Conservation (phyloP, 805 yeast species). For the Yamadazyma sp. region DNA sequence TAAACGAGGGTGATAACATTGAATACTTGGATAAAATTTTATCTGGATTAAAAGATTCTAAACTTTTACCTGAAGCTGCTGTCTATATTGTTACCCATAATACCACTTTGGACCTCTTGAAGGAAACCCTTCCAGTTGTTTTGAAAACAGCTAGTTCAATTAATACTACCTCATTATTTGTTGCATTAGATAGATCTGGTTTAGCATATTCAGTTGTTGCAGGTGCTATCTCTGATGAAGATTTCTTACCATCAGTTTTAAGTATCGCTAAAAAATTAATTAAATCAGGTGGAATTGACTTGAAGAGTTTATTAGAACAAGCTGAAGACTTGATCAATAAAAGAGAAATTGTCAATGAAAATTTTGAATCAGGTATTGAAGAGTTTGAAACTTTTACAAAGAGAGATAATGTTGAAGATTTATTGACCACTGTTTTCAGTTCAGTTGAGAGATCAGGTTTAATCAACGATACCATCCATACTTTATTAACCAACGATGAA, state of each 20-base stretch:
- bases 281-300: conserved; percentile 15
- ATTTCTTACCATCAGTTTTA: conserved; percentile 23
- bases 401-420: conserved; percentile 30
- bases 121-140: conserved; percentile 15
- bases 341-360: conserved; percentile 8
- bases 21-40: conserved; percentile 22
- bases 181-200: conserved; percentile 28
- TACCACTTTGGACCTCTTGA: conserved; percentile 17
- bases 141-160: conserved; percentile 14
- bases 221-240: conserved; percentile 18
- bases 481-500: conserved; percentile 20
- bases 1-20: conserved; percentile 18
- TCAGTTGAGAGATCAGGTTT: conserved; percentile 27
- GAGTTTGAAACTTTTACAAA: conserved; percentile 9
- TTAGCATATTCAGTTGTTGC: conserved; percentile 26
- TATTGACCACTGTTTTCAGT: conserved; percentile 25
- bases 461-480: conserved; percentile 20
- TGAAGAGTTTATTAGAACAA: conserved; percentile 13
- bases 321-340: conserved; percentile 12
- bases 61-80: conserved; percentile 23
- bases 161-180: conserved; percentile 24
- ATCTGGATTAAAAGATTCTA: conserved; percentile 19
- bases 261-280: conserved; percentile 18
- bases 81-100: conserved; percentile 22
- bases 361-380: conserved; percentile 6